phyloP scores from a whole-genome alignment of 768 basidiomycete genomes.

The Hebeloma cylindrosporum region DNA sequence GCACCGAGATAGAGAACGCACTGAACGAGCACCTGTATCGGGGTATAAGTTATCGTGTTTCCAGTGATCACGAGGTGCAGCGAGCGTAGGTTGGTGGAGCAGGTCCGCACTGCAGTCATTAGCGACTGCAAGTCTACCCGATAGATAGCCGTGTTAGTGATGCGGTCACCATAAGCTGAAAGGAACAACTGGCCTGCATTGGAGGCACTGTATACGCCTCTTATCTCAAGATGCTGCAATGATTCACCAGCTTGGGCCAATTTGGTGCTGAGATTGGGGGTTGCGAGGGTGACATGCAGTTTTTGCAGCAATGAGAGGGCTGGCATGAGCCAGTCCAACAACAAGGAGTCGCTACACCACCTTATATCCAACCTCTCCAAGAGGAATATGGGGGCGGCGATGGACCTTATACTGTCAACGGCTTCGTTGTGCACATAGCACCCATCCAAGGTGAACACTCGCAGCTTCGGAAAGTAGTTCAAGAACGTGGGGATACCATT shows the following conservation, averaged over 20 bases:
- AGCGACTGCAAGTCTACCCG: neutral
- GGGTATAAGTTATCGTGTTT: neutral
- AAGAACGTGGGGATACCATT: slow-evolving; percentile 12
- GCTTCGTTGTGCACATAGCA: slow-evolving; percentile 7
- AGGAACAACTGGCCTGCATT: neutral
- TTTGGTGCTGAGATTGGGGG: neutral
- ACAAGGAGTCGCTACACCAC: neutral
- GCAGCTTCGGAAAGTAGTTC: slow-evolving; percentile 15
- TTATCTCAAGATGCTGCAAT: neutral
- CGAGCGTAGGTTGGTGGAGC: neutral
- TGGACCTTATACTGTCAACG: neutral
- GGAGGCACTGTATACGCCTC: neutral
- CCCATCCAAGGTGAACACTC: slow-evolving; percentile 7
- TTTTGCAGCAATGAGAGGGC: slow-evolving; percentile 2
- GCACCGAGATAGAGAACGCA: neutral
- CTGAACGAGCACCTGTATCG: neutral
- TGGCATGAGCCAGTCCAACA: slow-evolving; percentile 4
- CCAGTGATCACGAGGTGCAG: neutral
- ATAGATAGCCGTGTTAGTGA: neutral
- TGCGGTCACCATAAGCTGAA: neutral
- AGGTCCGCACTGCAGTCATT: neutral
- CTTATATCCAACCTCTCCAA: slow-evolving; percentile 1
- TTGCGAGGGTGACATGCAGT: neutral
- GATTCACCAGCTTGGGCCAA: neutral
- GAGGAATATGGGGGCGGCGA: neutral